phyloP scores from a whole-genome alignment of 2,329 filamentous ascomycete genomes.

The Lasiodiplodia gonubiensis region DNA sequence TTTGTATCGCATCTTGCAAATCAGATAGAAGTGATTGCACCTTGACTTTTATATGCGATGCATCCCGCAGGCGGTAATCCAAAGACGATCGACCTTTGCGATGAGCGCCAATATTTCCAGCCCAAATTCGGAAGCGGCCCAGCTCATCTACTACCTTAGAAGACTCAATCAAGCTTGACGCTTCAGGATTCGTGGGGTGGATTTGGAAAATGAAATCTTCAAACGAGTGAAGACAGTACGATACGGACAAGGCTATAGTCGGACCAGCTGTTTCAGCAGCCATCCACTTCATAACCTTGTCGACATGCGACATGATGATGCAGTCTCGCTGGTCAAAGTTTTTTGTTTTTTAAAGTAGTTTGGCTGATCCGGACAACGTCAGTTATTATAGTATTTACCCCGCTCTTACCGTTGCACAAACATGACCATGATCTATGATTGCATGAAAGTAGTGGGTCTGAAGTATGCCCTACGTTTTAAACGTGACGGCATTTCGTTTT shows the following conservation, averaged over 20 bases:
- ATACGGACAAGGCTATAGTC: not conserved
- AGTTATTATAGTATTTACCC: not conserved
- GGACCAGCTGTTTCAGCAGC: not conserved
- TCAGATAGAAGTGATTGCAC: constrained; percentile 22
- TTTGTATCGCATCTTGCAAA: not conserved
- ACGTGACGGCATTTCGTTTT: not conserved
- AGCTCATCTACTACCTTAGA: constrained; percentile 35
- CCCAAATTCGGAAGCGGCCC: constrained; percentile 43
- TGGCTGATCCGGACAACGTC: not conserved
- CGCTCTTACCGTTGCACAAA: not conserved
- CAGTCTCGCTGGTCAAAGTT: no score
- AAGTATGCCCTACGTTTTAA: not conserved
- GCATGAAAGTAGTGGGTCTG: not conserved
- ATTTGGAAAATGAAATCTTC: not conserved
- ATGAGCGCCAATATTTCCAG: constrained; percentile 44
- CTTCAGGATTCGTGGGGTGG: not conserved
- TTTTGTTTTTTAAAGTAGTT: no score
- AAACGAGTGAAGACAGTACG: not conserved
- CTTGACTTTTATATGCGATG: constrained; percentile 36
- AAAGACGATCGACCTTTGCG: constrained; percentile 40
- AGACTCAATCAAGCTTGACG: constrained; percentile 28
- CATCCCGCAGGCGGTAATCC: constrained; percentile 42
- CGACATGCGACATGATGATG: not conserved
- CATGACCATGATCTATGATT: not conserved
- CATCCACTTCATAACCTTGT: not conserved